phyloP scores from a whole-genome alignment of 2,329 filamentous ascomycete genomes.

The Coleophoma cylindrospora region DNA sequence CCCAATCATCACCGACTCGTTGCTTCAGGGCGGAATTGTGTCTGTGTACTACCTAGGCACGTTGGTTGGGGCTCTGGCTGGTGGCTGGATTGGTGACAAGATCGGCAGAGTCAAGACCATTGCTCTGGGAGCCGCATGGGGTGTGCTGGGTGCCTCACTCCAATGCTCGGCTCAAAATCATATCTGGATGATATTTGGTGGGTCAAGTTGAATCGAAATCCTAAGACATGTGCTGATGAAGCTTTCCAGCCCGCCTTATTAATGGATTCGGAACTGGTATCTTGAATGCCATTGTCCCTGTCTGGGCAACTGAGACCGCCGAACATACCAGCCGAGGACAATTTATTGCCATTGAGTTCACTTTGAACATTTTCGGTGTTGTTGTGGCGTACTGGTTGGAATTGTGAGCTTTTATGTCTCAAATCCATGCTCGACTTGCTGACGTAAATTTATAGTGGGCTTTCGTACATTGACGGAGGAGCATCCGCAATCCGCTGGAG shows the following conservation, averaged over 20 bases:
- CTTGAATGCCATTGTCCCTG: constrained; percentile 64
- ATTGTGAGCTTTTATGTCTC: constrained; percentile 12
- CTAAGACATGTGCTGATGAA: not conserved
- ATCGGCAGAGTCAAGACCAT: constrained; percentile 61
- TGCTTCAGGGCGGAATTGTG: constrained; percentile 60
- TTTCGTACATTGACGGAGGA: constrained; percentile 55
- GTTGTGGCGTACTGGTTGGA: constrained; percentile 57
- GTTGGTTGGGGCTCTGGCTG: constrained; percentile 56
- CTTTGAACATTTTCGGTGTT: constrained; percentile 67
- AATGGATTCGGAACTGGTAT: constrained; percentile 67
- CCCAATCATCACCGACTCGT: constrained; percentile 51
- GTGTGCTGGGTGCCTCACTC: constrained; percentile 54
- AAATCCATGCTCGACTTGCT: not conserved
- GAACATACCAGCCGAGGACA: constrained; percentile 63
- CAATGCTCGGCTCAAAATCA: constrained; percentile 63
- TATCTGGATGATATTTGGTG: constrained; percentile 65
- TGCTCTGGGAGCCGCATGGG: constrained; percentile 52
- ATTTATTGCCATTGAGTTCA: constrained; percentile 69
- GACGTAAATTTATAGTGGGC: constrained; percentile 32
- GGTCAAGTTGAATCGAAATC: constrained; percentile 15
- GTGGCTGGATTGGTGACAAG: constrained; percentile 60
- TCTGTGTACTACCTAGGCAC: constrained; percentile 53
- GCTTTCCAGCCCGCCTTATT: constrained; percentile 37
- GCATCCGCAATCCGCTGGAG: constrained; percentile 57
- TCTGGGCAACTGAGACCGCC: constrained; percentile 67